Conservation (phyloP, 2,329 filamentous ascomycete genomes). For the Trichoderma sp. region DNA sequence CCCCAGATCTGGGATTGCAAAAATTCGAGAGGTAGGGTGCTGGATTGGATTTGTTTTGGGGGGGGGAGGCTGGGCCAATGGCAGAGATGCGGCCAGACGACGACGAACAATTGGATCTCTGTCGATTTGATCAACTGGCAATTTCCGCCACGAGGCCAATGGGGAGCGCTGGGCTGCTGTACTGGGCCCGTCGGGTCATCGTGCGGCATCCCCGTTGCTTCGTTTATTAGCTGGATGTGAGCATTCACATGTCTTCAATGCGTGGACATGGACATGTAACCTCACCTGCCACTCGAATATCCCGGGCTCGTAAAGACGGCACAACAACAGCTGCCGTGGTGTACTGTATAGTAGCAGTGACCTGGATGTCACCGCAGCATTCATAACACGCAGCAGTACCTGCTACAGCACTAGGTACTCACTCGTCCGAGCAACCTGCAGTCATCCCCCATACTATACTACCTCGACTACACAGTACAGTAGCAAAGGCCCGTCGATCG, state of each 20-base stretch:
- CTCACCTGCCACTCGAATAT: not conserved
- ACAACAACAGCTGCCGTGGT: not conserved
- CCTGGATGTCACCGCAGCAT: not conserved
- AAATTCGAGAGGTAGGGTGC: not conserved
- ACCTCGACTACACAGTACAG: no score
- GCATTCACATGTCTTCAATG: conserved; percentile 6
- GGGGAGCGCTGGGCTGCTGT: not conserved
- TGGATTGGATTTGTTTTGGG: not conserved
- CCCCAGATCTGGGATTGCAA: conserved; percentile 5
- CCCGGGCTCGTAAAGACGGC: not conserved
- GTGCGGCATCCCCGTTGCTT: conserved; percentile 15
- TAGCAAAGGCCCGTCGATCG: conserved; percentile 15
- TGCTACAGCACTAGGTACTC: not conserved
- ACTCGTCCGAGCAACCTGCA: not conserved
- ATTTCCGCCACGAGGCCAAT: conserved; percentile 12
- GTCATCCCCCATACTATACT: not conserved
- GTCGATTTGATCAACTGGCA: not conserved
- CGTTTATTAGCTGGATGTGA: not conserved
- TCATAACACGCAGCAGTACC: not conserved
- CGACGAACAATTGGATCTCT: not conserved
- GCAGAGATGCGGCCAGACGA: not conserved
- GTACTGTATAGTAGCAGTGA: not conserved
- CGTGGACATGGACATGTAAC: not conserved
- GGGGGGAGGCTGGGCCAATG: conserved; percentile 15
- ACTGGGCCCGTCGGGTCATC: conserved; percentile 9